Evolutionary conservation across 495 filamentous ascomycete species (phyloP), one percentile per base, ranked within the genome.

Genomic region (Hypoxylon trugodes): DNA sequence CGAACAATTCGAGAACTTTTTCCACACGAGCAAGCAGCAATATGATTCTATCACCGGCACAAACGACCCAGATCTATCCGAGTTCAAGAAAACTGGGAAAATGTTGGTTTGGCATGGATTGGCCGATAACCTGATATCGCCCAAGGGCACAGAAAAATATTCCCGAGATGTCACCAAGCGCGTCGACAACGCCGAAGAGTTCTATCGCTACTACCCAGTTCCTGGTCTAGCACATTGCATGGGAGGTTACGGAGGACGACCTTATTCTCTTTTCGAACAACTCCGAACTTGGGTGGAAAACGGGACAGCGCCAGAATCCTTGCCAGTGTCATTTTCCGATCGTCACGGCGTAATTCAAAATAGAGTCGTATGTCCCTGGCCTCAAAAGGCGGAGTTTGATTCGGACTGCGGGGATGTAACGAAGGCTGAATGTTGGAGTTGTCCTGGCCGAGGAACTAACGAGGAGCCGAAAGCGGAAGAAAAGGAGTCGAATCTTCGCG

Each of bases 271-370:
- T 0, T 68, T 64, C 33, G 52, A 10, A n/a, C 33, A 47, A 12
- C 37, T 68, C 2, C 45, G 22, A 24, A 54, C 65, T 1, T 68
- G 65, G 65, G 59, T 68, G 10, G 65, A 68, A 22, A 52, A 68
- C 16, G 65, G 59, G n/a, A 54, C 53, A 4, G 46, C 50, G 1
- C 65, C 65, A 4, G 59, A 68, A n/a, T n/a, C n/a, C n/a, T 25
- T 36, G 2, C 59, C 65, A 0, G 28, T 63, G 21, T 43, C 40
- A 3, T 46, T 64, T 40, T 1, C 22, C 5, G 22, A 56, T 7
- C 15, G 15, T 1, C 8, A 38, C 3, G 35, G 43, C 2, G 35
- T 24, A 13, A 33, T 12, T 32, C 35, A 49, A 16, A 10, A 58
- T 32, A 49, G 43, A 10, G 41, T 41, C 15, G 12, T 58, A 6